Conservation (phyloP, 257 asterid species). For the Ligustrum vulgare region DNA sequence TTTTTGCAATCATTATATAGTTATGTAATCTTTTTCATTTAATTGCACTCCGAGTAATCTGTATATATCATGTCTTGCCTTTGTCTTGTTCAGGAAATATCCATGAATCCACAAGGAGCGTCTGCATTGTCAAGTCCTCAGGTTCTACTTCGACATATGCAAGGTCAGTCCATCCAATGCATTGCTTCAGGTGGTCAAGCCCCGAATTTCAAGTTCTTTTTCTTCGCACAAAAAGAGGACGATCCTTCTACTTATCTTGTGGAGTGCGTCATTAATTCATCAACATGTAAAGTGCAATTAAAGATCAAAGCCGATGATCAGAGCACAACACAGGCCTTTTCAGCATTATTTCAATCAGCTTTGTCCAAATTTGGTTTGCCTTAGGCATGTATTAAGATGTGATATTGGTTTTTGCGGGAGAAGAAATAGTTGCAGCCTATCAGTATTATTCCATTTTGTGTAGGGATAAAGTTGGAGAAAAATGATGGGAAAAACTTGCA, state of each 20-base stretch:
- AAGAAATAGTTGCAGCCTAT: neutral
- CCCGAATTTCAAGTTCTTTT: constrained; percentile 94
- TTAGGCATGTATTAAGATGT: constrained; percentile 15
- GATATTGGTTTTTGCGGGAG: neutral
- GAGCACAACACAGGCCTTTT: constrained; percentile 67
- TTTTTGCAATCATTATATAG: neutral
- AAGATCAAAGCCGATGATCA: constrained; percentile 95
- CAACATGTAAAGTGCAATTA: constrained; percentile 72
- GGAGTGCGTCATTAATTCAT: constrained; percentile 78
- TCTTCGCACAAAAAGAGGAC: constrained; percentile 80
- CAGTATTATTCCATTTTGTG: constrained; percentile 26
- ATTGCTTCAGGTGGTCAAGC: constrained; percentile 98
- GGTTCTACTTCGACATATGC: constrained; percentile 83
- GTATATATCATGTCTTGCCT: neutral
- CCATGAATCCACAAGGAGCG: constrained; percentile 74
- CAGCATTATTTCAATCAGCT: constrained; percentile 71
- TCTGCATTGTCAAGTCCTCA: constrained; percentile 78
- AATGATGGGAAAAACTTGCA: neutral
- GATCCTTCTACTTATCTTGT: constrained; percentile 67
- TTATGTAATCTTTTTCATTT: neutral
- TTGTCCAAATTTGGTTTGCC: constrained; percentile 63
- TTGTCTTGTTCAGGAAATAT: constrained; percentile 53
- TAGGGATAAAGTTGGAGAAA: constrained; percentile 8
- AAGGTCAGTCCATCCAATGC: constrained; percentile 75
- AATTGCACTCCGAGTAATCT: neutral